Base-by-base conservation (phyloP, 371 early-diverging fungal genomes). In the Apophysomyces sp. region DNA sequence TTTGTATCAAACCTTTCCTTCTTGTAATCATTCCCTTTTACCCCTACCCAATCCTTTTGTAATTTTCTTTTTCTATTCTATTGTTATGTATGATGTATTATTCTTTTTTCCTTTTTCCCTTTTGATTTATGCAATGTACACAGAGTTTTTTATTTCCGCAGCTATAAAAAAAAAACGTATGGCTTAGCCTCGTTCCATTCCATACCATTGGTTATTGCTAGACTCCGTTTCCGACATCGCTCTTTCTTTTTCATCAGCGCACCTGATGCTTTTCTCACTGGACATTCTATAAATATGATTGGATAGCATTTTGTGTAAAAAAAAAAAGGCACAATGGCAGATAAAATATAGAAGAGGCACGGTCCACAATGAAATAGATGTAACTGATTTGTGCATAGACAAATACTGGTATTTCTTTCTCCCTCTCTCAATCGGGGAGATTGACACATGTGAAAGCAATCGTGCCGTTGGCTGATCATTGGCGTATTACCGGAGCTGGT, bases 1-100 rank as follows among this genome's bases (percentile, higher is more conserved):
- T 44, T 44, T 44, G 49, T 44, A 44, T 44, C 49, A 44, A 44
- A 44, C 49, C 49, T 44, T 44, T 44, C 49, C 49, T 44, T 44
- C 49, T 44, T 44, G 49, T 44, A 44, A 44, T 21, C 18, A 44
- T 44, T 18, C 21, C 49, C 49, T 18, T 21, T 21, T 44, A 18
- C 18, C 49, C 49, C 49, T 44, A 44, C 49, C 49, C 49, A 6
- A 44, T 44, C 49, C 49, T 34, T 44, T 44, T 44, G 49, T 44
- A 44, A 44, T 44, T 44, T 44, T 44, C 21, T 44, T 44, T 44
- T 44, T 44, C 18, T 44, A 21, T 44, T 44, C 21, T 21, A 44
- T 44, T 44, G 49, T 44, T 44, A 44, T 44, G 21, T 44, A 44
- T 44, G 49, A 44, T 44, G 49, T 44, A 44, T 44, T 34, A 34